phyloP scores from a whole-genome alignment of 257 asterid genomes.

The Thymus quinquecostatus region DNA sequence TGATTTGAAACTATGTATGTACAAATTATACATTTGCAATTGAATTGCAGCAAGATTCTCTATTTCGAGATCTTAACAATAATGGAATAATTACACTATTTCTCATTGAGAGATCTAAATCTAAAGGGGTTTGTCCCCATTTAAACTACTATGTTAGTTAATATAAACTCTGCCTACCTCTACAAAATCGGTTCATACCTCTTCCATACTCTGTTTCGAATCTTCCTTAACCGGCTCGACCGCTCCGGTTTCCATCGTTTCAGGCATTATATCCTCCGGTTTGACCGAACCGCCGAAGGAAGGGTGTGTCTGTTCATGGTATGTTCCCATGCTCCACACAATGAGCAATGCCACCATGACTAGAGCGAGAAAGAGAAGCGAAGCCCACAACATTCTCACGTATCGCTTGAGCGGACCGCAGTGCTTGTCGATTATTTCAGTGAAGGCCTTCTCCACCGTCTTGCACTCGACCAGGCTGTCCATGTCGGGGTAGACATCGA shows the following conservation, averaged over 20 bases:
- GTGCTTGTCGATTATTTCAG: slow-evolving; percentile 55
- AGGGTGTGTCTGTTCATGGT: slow-evolving; percentile 36
- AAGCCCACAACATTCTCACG: slow-evolving; percentile 54
- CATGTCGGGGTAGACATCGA: slow-evolving; percentile 75
- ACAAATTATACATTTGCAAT: background rate
- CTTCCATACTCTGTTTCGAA: background rate
- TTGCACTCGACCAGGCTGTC: slow-evolving; percentile 70
- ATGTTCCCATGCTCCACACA: slow-evolving; percentile 46
- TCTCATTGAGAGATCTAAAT: background rate
- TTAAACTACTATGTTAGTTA: background rate
- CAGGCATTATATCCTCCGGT: slow-evolving; percentile 31
- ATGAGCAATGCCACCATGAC: slow-evolving; percentile 57
- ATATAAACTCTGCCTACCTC: background rate
- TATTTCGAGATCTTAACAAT: background rate
- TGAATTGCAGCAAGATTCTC: background rate
- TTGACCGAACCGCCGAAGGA: slow-evolving; percentile 51
- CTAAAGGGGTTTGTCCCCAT: slow-evolving; percentile 36
- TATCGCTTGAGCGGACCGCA: slow-evolving; percentile 68
- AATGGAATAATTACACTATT: background rate
- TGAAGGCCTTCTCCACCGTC: slow-evolving; percentile 62
- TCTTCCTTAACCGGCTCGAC: background rate
- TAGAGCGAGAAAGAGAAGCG: slow-evolving; percentile 55
- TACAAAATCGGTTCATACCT: slow-evolving; percentile 9
- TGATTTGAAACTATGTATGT: background rate
- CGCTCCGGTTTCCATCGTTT: slow-evolving; percentile 43